phyloP scores from a whole-genome alignment of 2,329 filamentous ascomycete species.

The Diaporthe amygdali region DNA sequence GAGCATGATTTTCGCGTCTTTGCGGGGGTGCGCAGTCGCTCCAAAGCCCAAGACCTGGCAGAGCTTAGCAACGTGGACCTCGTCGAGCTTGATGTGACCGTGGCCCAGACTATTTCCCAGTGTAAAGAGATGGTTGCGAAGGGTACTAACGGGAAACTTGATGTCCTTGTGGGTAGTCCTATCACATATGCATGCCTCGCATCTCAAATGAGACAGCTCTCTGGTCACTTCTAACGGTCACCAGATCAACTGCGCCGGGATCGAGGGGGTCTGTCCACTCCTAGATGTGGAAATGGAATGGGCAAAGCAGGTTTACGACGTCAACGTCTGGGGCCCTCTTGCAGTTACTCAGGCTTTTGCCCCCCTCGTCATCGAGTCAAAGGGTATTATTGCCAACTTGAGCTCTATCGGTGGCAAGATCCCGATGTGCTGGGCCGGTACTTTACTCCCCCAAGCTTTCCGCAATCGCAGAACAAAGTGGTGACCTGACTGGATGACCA shows the following conservation, averaged over 20 bases:
- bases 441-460: background rate
- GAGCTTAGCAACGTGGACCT: background rate
- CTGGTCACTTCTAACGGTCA: background rate
- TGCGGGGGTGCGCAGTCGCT: background rate
- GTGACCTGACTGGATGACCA: background rate
- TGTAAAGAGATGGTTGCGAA: background rate
- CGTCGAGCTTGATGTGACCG: slow-evolving; percentile 1
- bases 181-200: background rate
- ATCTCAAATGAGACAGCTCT: background rate
- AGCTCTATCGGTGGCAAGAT: slow-evolving; percentile 8
- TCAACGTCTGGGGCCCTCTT: slow-evolving; percentile 14
- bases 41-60: background rate
- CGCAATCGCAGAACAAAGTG: background rate
- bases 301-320: slow-evolving; percentile 17
- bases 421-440: slow-evolving; percentile 19
- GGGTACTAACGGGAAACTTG: background rate
- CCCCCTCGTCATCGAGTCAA: slow-evolving; percentile 2
- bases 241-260: slow-evolving; percentile 8
- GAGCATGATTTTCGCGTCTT: slow-evolving; percentile 10
- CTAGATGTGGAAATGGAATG: slow-evolving; percentile 8
- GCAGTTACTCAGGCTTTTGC: slow-evolving; percentile 3
- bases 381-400: slow-evolving; percentile 12
- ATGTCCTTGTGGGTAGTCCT: background rate
- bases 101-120: background rate
- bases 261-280: background rate